Evolutionary conservation across 2,329 filamentous ascomycete genomes (phyloP), one percentile per base, ranked within the genome.

Genomic region (Cordyceps tenuipes): DNA sequence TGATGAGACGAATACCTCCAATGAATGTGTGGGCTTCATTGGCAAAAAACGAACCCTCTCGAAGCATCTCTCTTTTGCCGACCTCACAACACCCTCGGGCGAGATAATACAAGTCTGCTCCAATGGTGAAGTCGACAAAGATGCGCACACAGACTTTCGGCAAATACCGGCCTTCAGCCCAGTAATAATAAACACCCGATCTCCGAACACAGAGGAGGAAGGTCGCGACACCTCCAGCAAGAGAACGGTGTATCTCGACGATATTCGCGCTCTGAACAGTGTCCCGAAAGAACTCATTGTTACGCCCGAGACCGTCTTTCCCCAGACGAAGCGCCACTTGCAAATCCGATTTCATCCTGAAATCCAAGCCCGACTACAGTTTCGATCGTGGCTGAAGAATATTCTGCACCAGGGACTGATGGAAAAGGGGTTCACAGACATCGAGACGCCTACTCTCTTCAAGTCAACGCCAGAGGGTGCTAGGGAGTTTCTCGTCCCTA

Each of bases 401-500:
- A 78, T 78, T 61, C 73, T 79, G 36, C 84, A 78, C 63, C 78
- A 80, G 50, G 68, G 78, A 9, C 78, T 91, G 36, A 76, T 80
- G 17, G 71, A 77, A 5, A 77, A 79, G 29, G 80, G 78, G 1
- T 93, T 92, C 67, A 77, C 82, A 13, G 89, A 97, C 65, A 82
- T 97, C 36, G 94, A 99, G 71, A 99, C 94, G 0, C 94, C 94
- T 0, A 77, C 97, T 4, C 80, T 99, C 0, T 99, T 99, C 82
- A 99, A 97, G 72, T 97, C 94, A 0, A 99, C 94, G 0, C 91
- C 94, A 0, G 94, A 99, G 75, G 94, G 94, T 0, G 95, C 94
- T 1, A 82, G 93, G 53, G 94, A 99, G 71, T 99, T 99, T 63
- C 73, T 99, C 6, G 93, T 99, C 5, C 94, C 94, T 0, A 96